Evolutionary conservation across 1,284 basidiomycete genomes (phyloP), one percentile per base, ranked within the genome.

Genomic region (Papiliotrema flavescens): DNA sequence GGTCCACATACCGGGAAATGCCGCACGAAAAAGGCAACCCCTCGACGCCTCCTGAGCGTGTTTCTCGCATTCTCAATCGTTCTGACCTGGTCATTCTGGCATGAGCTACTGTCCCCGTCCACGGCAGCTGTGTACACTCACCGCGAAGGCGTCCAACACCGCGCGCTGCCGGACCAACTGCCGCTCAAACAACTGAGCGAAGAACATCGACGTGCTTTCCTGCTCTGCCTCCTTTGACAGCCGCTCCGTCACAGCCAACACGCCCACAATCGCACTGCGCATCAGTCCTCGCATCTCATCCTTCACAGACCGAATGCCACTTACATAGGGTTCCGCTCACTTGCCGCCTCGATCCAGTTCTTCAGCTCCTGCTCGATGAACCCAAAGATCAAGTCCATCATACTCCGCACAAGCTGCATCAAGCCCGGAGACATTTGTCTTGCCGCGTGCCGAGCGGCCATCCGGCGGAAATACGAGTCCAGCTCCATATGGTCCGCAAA

Each of bases 401-500:
- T 90, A 6, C 85, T 85, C 23, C 89, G 84, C 24, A 92, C 82
- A 11, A 96, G 82, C 76, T 93, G 93, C 55, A 82, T 71, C 20
- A 91, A 91, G 17, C 83, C 77, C 48, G 82, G 80, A 55, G 83
- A 85, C 44, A 90, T 78, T 1, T 84, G 85, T 26, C 62, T 64
- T 9, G 60, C 62, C 15, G 82, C 80, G 45, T 83, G 80, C n/a
- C 87, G 80, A 9, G 87, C 82, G 2, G 95, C 95, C 66, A 96
- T 89, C 37, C 94, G 81, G 23, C 90, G 82, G 80, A 97, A 98
- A 76, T 96, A 98, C 53, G 86, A 89, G 71, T 98, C 95, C 57
- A 98, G 79, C 47, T 87, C 85, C 84, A 93, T 90, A 67, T 96
- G 94, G 76, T 98, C 95, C 9, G 95, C 95, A 75, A 93, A 98